Base-by-base conservation (phyloP, 2,329 filamentous ascomycete genomes). In the Colletotrichum filicis region DNA sequence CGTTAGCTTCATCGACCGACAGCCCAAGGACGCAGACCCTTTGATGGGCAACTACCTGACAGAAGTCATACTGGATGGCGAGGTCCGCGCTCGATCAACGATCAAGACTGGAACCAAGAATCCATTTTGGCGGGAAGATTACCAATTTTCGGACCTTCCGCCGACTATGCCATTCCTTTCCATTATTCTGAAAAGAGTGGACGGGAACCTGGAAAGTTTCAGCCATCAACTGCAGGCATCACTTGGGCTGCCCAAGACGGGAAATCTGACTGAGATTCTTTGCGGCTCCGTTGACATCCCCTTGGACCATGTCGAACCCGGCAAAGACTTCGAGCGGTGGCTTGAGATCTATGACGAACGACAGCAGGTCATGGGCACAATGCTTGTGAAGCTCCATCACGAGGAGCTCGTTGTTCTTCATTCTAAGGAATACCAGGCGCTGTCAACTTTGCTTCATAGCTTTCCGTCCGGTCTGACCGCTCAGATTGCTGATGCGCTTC, bases 341-440 rank as follows among this genome's bases (percentile, higher is more conserved):
- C 93, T 95, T 85, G 93, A 92, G 19, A 90, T 98, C 26, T 83
- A 92, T 61, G 94, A 98, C 78, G 92, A 93, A 76, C 91, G 90
- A 75, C 91, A 94, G 74, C 92, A 95, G 77, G 86, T 88, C 1
- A 89, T 97, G 61, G 96, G 95, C 32, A 94, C 95, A 74, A 93
- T 98, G 85, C 87, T 97, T 64, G 90, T 98, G 82, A 95, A 92
- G 79, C 87, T 97, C 26, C 91, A 92, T 57, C 92, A 97, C 75
- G 94, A 98, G 67, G 96, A 99, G 82, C 91, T 97, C 62, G 93
- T 97, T 7, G 95, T 98, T 11, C 87, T 99, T 49, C 92, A 97
- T 83, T 91, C 92, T 7, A 91, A 93, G 71, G 95, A 98, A 79
- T 99, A 99, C 81, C 88, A 93, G 77, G 90, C 92, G 2, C 88